Evolutionary conservation across 2,329 filamentous ascomycete species (phyloP).

Genomic region (Ascochyta fabae): DNA sequence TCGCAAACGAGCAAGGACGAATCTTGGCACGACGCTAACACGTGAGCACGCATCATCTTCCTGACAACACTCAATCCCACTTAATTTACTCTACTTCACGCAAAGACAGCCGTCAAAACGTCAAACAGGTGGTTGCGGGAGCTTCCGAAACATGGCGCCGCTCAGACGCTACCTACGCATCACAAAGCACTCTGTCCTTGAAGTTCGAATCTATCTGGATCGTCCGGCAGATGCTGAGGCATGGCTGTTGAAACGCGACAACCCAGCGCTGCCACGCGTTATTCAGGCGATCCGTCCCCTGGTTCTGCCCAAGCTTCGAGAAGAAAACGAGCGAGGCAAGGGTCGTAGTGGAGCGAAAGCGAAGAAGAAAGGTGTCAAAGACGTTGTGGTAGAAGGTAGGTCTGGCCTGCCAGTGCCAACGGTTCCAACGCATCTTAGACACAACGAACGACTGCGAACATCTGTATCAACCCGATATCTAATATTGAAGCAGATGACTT

Average conservation of each 20-base stretch:
- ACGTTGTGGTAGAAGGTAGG: slow-evolving; percentile 81
- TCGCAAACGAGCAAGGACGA: neutral
- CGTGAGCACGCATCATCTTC: slow-evolving; percentile 31
- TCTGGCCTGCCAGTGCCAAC: slow-evolving; percentile 15
- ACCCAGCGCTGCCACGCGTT: slow-evolving; percentile 79
- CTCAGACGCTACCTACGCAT: slow-evolving; percentile 89
- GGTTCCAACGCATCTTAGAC: neutral
- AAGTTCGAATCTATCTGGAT: slow-evolving; percentile 94
- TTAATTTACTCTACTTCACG: neutral
- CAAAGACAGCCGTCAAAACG: slow-evolving; percentile 8
- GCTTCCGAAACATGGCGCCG: slow-evolving; percentile 71
- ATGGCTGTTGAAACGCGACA: slow-evolving; percentile 80
- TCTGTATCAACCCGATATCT: slow-evolving; percentile 23
- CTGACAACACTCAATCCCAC: neutral
- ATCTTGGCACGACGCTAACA: slow-evolving; percentile 23
- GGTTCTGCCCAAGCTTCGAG: slow-evolving; percentile 87
- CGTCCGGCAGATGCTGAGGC: slow-evolving; percentile 81
- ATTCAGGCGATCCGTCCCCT: slow-evolving; percentile 84
- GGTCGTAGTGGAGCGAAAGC: slow-evolving; percentile 61
- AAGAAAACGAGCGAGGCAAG: slow-evolving; percentile 75
- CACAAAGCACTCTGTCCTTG: slow-evolving; percentile 91
- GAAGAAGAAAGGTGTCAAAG: slow-evolving; percentile 87
- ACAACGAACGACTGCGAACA: neutral
- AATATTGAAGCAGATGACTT: slow-evolving; percentile 76
- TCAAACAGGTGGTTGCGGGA: neutral